Base-by-base conservation (phyloP, 139 green algal genomes). In the Coccomyxa sp. region DNA sequence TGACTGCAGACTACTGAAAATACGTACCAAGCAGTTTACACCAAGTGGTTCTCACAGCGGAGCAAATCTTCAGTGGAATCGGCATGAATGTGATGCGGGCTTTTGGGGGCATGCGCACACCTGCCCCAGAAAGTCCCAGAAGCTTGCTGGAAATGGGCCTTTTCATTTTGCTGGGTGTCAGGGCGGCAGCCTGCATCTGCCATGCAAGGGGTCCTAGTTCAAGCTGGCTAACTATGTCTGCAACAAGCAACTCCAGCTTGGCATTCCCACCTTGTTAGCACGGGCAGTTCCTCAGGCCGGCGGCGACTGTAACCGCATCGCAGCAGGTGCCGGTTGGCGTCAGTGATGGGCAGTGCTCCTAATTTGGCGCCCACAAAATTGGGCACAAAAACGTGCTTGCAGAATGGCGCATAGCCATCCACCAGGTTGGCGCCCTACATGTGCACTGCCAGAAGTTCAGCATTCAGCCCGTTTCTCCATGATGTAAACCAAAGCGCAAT, bases 331-430 rank as follows among this genome's bases (percentile, higher is more conserved):
- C 78, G 76, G 87, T 98, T 98, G n/a, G 79, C 85, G 14, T 92
- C 76, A 0, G 91, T 97, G 74, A 98, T 96, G 0, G 79, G 16
- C 68, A 98, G 67, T 0, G 88, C 85, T 21, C 90, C 90, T 21
- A 94, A 83, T 75, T 89, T 91, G 28, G 91, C 91, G 31, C 85
- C 90, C 17, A 93, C 83, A 79, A 96, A 96, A 86, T 98, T 98
- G 16, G 90, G 92, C 77, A 98, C 88, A 58, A 98, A 98, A 0
- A 98, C 79, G 87, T 98, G 95, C 87, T 98, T 98, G 92, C 96
- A 98, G 83, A 98, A 98, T 21, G 94, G 93, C 10, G 96, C 96
- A 82, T 98, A 98, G 58, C 96, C 96, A 31, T 97, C 94, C 7
- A 92, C 85, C 67, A 97, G 90, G 51, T 84, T 77, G 0, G 80